Base-by-base conservation (phyloP, 1,284 basidiomycete genomes). In the Tilletia walkeri region DNA sequence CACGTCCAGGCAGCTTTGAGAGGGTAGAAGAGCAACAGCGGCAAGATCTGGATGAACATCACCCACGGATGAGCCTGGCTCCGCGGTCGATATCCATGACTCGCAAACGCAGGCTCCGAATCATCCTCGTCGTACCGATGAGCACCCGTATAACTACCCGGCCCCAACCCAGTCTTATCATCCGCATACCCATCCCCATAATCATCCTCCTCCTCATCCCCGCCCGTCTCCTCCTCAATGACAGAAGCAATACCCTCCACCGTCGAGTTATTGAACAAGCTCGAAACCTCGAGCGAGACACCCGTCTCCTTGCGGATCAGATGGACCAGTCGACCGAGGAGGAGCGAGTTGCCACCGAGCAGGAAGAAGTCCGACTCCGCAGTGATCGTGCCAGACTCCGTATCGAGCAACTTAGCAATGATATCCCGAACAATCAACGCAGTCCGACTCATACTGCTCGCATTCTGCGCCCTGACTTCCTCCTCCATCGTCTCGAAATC, bases 341-440 rank as follows among this genome's bases (percentile, higher is more conserved):
- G 69, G 54, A 83, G 75, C 75, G 76, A 78, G 75, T 83, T 83
- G 45, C 82, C 82, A 66, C 82, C 82, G 50, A 83, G 77, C 45
- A 83, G 68, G 82, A 83, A 83, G 67, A 83, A 83, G 75, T 83
- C 82, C 30, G 80, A 82, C 67, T 83, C 82, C 69, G 80, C 81
- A 0, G 82, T 83, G 72, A 83, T 83, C 20, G 81, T 81, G 50
- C 82, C 80, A 10, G 80, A 74, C 49, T 83, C 82, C 38, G 80
- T 82, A 72, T 83, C 81, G 65, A 83, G 77, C 38, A 83, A 74
- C 65, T 77, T 76, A 36, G 80, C 81, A 47, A 83, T 82, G 66
- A 83, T 82, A 70, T 82, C 80, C 39, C 82, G 77, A 10, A 83
- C 82, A 41, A 82, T 68, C 36, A 83, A 65, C 1, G 80, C 80